Conservation (phyloP, 179 eudicot genomes). For the Silene coronaria region DNA sequence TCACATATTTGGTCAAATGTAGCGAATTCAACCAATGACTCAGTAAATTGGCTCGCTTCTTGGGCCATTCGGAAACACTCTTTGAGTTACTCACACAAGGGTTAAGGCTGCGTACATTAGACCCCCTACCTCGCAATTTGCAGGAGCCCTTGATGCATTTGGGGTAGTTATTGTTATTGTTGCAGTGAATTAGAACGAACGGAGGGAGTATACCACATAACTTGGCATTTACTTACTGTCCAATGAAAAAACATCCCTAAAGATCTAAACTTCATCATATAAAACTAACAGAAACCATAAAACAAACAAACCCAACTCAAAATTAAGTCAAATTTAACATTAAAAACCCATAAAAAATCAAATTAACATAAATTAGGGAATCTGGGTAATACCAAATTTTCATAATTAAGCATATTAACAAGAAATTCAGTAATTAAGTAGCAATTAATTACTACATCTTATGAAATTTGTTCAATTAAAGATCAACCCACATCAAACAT, state of each 20-base stretch:
- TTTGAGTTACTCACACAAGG: no score
- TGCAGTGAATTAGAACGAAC: no score
- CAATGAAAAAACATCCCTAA: not conserved
- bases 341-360: not conserved
- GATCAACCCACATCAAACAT: not conserved
- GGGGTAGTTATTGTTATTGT: no score
- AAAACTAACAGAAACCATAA: not conserved
- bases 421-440: not conserved
- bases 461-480: not conserved
- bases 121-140: no score
- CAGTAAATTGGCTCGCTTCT: no score
- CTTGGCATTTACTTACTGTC: not conserved
- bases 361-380: not conserved
- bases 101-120: no score
- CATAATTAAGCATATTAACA: not conserved
- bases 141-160: no score
- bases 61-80: no score
- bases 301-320: not conserved
- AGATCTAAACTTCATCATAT: not conserved
- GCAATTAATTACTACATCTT: not conserved
- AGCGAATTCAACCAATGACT: no score
- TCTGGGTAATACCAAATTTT: not conserved
- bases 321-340: constrained; percentile 4
- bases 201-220: not conserved
- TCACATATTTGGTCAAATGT: no score